Evolutionary conservation across 2,329 filamentous ascomycete species (phyloP).

Genomic region (Ambrosiella cleistominuta): DNA sequence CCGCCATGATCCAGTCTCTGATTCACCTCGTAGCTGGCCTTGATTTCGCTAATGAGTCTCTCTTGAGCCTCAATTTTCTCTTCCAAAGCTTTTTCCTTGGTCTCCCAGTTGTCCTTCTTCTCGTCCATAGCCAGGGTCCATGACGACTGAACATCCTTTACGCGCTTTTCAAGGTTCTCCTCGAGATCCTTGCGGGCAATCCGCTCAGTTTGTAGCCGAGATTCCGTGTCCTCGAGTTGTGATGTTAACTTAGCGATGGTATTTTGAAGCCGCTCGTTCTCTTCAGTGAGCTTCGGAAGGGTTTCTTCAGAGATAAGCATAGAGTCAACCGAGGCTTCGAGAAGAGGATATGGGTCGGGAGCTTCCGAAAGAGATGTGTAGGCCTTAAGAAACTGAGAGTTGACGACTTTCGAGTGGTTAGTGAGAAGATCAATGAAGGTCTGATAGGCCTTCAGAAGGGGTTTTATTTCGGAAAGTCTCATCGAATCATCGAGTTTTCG

Average conservation of each 20-base stretch:
- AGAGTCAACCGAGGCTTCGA: conserved; percentile 91
- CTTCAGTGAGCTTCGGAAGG: conserved; percentile 69
- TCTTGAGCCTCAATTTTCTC: conserved; percentile 94
- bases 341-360: conserved; percentile 85
- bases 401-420: conserved; percentile 87
- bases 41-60: conserved; percentile 77
- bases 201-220: conserved; percentile 61
- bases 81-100: conserved; percentile 77
- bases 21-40: conserved; percentile 92
- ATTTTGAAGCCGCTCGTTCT: conserved; percentile 74
- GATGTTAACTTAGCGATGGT: conserved; percentile 57
- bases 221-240: conserved; percentile 71
- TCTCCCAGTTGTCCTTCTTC: conserved; percentile 90
- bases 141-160: conserved; percentile 77
- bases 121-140: conserved; percentile 84
- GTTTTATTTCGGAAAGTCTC: conserved; percentile 79
- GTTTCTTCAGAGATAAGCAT: conserved; percentile 74
- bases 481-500: conserved; percentile 76
- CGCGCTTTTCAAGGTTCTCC: conserved; percentile 54
- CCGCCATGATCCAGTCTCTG: conserved; percentile 66
- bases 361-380: conserved; percentile 91
- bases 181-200: conserved; percentile 57
- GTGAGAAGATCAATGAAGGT: conserved; percentile 92
- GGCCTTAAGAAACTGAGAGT: conserved; percentile 78
- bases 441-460: conserved; percentile 86